phyloP scores from a whole-genome alignment of 2,329 filamentous ascomycete genomes.

The Geoglossum cookeanum region DNA sequence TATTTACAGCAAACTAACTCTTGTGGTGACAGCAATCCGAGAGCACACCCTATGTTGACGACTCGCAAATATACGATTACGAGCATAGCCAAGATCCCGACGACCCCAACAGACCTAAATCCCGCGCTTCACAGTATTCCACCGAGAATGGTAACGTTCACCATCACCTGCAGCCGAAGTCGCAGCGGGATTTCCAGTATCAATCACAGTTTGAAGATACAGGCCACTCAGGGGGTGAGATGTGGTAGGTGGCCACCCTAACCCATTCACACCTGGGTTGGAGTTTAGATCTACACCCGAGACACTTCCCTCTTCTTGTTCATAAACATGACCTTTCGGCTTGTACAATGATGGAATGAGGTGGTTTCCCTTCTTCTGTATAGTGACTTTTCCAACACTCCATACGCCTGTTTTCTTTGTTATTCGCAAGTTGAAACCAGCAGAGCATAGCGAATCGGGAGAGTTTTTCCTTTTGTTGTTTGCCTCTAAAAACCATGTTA shows the following conservation, averaged over 20 bases:
- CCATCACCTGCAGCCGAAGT: conserved; percentile 11
- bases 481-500: neutral
- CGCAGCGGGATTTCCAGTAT: conserved; percentile 7
- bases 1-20: conserved; percentile 14
- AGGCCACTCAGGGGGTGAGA: conserved; percentile 6
- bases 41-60: conserved; percentile 22
- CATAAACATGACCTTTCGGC: neutral
- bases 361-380: conserved; percentile 1
- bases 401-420: neutral
- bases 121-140: conserved; percentile 16
- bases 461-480: neutral
- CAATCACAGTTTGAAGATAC: conserved; percentile 5
- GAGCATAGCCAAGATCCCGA: conserved; percentile 19
- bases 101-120: conserved; percentile 15
- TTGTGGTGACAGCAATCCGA: conserved; percentile 6
- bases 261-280: neutral
- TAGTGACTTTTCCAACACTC: neutral
- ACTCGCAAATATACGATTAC: conserved; percentile 33
- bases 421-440: neutral
- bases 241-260: conserved; percentile 2
- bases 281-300: neutral
- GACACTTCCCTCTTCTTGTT: neutral
- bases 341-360: conserved; percentile 1
- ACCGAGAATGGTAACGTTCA: conserved; percentile 15
- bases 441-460: neutral